phyloP scores from a whole-genome alignment of 805 yeast genomes.

The Teunomyces panamensis region DNA sequence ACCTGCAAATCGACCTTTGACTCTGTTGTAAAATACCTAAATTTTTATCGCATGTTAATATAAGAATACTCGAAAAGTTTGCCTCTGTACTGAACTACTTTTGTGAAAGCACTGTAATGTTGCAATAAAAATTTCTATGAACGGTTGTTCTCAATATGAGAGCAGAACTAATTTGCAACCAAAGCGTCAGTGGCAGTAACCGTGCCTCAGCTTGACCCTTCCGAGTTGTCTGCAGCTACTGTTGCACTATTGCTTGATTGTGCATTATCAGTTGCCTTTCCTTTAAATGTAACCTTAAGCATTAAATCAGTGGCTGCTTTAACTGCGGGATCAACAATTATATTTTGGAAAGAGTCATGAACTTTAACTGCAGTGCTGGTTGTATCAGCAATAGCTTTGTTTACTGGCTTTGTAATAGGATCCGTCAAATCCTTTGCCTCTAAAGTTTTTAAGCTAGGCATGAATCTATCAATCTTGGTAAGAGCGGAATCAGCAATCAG shows the following conservation, averaged over 20 bases:
- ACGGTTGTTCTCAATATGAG: no score
- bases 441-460: constrained; percentile 59
- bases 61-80: not conserved
- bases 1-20: constrained; percentile 5
- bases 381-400: not conserved
- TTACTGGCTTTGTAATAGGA: constrained; percentile 46
- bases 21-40: constrained; percentile 22
- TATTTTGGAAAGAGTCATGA: not conserved
- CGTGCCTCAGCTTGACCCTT: not conserved
- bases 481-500: constrained; percentile 54
- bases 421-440: constrained; percentile 49
- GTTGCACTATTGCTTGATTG: not conserved
- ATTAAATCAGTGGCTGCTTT: constrained; percentile 1
- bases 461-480: constrained; percentile 49
- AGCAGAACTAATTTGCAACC: not conserved
- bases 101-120: not conserved
- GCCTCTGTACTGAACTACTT: not conserved
- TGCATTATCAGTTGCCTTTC: not conserved
- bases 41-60: constrained; percentile 26
- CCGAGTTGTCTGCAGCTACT: not conserved
- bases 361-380: not conserved
- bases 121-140: not conserved
- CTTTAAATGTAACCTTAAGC: not conserved
- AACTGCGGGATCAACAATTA: constrained; percentile 1
- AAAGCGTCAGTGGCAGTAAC: not conserved